Base-by-base conservation (phyloP, 192 early-diverging fungal species). In the Backusella liffmaniae region DNA sequence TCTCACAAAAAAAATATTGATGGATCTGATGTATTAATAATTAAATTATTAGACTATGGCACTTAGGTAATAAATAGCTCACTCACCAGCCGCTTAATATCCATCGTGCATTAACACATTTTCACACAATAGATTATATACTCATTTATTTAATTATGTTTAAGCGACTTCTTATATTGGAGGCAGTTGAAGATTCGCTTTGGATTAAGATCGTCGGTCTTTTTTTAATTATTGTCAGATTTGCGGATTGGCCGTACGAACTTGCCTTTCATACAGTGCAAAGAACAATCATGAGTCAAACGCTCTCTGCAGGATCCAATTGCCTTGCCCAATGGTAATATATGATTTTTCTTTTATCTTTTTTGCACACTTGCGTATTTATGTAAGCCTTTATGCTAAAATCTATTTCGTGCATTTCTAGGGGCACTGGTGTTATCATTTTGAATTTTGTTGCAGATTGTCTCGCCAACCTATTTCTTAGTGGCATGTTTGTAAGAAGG, bases 211-310 rank as follows among this genome's bases (percentile, higher is more conserved):
- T 72, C 2, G 72, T 82, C 1, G 77, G 77, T 16, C 12, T 76
- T 21, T 49, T 37, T 9, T 39, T 82, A 6, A 75, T 82, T 10
- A 5, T 67, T 18, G 34, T 82, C 8, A 74, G 81, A 51, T 79
- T 82, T 79, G 74, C 77, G 36, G 81, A 82, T 68, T 82, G 81
- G 81, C 81, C 81, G 12, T 82, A 79, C 42, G 81, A 82, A 73
- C 35, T 82, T 10, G 35, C 71, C 15, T 67, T 56, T 66, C 44
- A 68, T 4, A 30, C 44, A 2, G 26, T 81, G 3, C 70, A 73
- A 42, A 10, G 65, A 41, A 69, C 72, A 8, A 71, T 70, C 1
- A 74, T 65, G n/a, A 29, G 26, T 0, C 75, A 77, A 68, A 9
- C 49, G 12, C 41, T 74, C 7, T 0, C 46, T 12, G 66, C 36